These are phyloP conservation scores for Lanmaoa rubissima DNA, from an alignment of 768 basidiomycete genomes.

Conservation along the genomic window DNA sequence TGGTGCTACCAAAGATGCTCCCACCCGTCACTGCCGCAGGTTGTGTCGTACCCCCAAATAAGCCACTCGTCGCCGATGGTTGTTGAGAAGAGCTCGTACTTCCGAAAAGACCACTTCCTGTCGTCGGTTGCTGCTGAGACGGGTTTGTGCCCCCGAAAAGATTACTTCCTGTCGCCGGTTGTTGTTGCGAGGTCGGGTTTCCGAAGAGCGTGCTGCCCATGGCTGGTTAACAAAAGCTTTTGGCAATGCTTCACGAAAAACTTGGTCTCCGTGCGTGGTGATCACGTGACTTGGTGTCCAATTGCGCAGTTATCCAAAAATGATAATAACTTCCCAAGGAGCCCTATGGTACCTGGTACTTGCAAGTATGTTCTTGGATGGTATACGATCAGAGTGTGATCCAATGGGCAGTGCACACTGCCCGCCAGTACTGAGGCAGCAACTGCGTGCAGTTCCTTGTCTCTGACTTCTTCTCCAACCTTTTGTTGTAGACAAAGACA, in stretches of 20 bases:
- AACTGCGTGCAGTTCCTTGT: neutral
- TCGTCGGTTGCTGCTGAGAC: conserved; percentile 25
- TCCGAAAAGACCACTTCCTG: conserved; percentile 20
- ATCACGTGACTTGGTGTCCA: conserved; percentile 15
- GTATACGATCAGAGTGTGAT: neutral
- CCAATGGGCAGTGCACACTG: neutral
- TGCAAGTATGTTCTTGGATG: neutral
- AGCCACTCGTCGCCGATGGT: conserved; percentile 4
- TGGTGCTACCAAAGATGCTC: conserved; percentile 11
- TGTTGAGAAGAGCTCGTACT: conserved; percentile 13
- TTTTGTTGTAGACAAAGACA: neutral
- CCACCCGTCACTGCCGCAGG: conserved; percentile 4
- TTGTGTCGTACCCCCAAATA: conserved; percentile 20
- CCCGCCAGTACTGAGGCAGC: neutral
- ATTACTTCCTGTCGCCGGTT: conserved; percentile 19
- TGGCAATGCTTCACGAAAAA: too few relatives aligned
- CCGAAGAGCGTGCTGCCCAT: conserved; percentile 24
- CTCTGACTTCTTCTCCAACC: neutral
- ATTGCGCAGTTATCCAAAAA: too few relatives aligned
- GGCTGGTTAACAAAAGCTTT: neutral
- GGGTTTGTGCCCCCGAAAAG: conserved; percentile 27
- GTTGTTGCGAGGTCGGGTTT: conserved; percentile 23
- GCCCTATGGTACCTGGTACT: too few relatives aligned
- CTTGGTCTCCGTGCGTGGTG: neutral
- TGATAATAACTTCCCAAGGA: too few relatives aligned